Evolutionary conservation across 192 early-diverging fungal genomes (phyloP).

Genomic region (Podila minutissima): DNA sequence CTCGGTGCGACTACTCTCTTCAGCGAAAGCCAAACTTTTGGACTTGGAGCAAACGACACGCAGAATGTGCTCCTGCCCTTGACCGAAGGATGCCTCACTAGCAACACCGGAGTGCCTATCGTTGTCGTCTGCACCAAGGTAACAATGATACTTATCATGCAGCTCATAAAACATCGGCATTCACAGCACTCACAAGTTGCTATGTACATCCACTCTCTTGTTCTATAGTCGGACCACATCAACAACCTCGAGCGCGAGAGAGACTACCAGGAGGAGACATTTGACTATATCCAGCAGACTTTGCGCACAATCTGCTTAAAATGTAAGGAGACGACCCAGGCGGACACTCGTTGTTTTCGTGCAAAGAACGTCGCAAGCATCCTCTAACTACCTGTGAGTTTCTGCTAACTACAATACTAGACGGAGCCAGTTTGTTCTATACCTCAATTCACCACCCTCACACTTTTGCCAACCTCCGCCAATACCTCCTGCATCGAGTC

Average conservation of each 20-base stretch:
- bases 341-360: not conserved
- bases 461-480: slow-evolving; percentile 79
- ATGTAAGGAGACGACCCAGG: slow-evolving; percentile 62
- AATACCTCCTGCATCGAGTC: slow-evolving; percentile 84
- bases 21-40: slow-evolving; percentile 35
- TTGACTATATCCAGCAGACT: slow-evolving; percentile 96
- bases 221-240: slow-evolving; percentile 72
- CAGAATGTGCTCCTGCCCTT: slow-evolving; percentile 75
- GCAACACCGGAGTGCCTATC: slow-evolving; percentile 90
- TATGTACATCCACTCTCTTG: not conserved
- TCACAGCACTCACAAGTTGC: not conserved
- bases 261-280: slow-evolving; percentile 90
- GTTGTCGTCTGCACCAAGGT: slow-evolving; percentile 92
- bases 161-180: not conserved
- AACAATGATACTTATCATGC: not conserved
- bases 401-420: slow-evolving; percentile 39
- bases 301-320: slow-evolving; percentile 91
- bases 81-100: slow-evolving; percentile 80
- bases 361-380: not conserved
- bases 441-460: slow-evolving; percentile 83
- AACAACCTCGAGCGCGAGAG: slow-evolving; percentile 79
- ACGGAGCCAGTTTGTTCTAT: slow-evolving; percentile 92
- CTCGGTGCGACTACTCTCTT: slow-evolving; percentile 34
- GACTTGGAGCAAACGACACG: slow-evolving; percentile 42
- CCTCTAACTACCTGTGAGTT: not conserved